Evolutionary conservation across 305 asterid genomes (phyloP), one percentile per base, ranked within the genome.

Genomic region (Rubia tinctorum): DNA sequence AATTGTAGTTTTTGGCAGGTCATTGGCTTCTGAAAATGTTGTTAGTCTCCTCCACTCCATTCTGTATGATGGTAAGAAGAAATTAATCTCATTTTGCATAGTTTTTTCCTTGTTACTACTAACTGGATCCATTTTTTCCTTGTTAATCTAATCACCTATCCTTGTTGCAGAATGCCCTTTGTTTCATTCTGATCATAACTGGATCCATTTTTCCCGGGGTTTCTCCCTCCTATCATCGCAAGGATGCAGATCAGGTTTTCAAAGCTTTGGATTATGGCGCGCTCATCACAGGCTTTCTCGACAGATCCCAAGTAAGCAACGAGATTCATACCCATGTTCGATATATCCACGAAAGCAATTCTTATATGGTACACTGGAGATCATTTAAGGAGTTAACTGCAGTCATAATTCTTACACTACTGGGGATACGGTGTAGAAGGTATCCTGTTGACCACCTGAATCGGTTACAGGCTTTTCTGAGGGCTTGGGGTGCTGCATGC

Each of bases 401-500:
- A n/a, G n/a, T n/a, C n/a, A n/a, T n/a, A 30, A 5, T 37, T 37
- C 40, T 37, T 5, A 37, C 5, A 5, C 40, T 37, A 6, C 40
- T 37, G 40, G 40, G 7, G 40, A 37, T 37, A 37, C 40, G 3
- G 7, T 37, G 40, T 37, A 37, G 40, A 5, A 37, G 40, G 40
- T 37, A 37, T 37, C 40, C 40, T 3, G 40, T 7, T 30, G 13
- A 27, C 34, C 25, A 66, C 23, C 69, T 27, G 23, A 27, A 58
- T 15, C n/a, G 68, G 37, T 71, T 5, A 55, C 79, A 91, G 97
- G 93, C 96, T 14, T 91, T 91, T 77, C 67, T 85, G 27, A 68
- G 82, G 77, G 87, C 96, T 10, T 91, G 97, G 97, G 53, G 69
- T 68, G 87, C 73, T 68, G 92, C 89, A 10, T 91, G 97, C 72